phyloP scores from a whole-genome alignment of 2,329 filamentous ascomycete species.

The Bipolaris victoriae region DNA sequence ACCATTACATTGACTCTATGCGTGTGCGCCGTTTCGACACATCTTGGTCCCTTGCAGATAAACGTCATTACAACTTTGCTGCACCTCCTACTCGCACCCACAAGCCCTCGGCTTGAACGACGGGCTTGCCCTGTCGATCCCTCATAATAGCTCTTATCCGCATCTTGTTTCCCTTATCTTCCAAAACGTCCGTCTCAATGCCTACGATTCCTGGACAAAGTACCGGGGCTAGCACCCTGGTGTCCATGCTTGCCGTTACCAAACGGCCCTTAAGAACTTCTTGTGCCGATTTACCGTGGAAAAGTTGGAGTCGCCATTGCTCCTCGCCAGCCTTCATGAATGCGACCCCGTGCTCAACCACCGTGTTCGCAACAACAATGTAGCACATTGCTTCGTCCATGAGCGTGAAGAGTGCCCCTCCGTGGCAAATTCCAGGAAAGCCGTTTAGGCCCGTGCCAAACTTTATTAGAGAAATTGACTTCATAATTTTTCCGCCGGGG shows the following conservation, averaged over 20 bases:
- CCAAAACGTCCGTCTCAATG: slow-evolving; percentile 30
- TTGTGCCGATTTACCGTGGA: slow-evolving; percentile 15
- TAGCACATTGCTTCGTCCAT: slow-evolving; percentile 64
- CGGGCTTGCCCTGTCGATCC: slow-evolving; percentile 28
- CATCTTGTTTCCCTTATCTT: slow-evolving; percentile 29
- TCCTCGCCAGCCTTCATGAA: slow-evolving; percentile 11
- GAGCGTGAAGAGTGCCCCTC: slow-evolving; percentile 69
- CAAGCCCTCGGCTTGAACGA: slow-evolving; percentile 29
- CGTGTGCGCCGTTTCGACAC: background rate
- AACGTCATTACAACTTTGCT: slow-evolving; percentile 22
- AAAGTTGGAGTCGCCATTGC: slow-evolving; percentile 8
- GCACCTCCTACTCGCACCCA: slow-evolving; percentile 29
- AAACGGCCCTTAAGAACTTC: slow-evolving; percentile 27
- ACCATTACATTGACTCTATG: background rate
- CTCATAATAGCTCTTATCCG: slow-evolving; percentile 32
- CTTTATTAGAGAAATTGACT: slow-evolving; percentile 26
- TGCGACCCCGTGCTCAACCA: slow-evolving; percentile 9
- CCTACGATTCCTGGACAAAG: slow-evolving; percentile 33
- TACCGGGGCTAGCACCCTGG: slow-evolving; percentile 32
- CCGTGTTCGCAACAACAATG: slow-evolving; percentile 27
- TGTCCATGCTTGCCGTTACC: slow-evolving; percentile 31
- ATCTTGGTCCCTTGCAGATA: background rate
- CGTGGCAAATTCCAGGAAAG: slow-evolving; percentile 73
- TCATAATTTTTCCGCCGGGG: slow-evolving; percentile 19
- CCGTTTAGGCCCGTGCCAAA: slow-evolving; percentile 56